Evolutionary conservation across 305 asterid genomes (phyloP).

Genomic region (Solanum hybrid): DNA sequence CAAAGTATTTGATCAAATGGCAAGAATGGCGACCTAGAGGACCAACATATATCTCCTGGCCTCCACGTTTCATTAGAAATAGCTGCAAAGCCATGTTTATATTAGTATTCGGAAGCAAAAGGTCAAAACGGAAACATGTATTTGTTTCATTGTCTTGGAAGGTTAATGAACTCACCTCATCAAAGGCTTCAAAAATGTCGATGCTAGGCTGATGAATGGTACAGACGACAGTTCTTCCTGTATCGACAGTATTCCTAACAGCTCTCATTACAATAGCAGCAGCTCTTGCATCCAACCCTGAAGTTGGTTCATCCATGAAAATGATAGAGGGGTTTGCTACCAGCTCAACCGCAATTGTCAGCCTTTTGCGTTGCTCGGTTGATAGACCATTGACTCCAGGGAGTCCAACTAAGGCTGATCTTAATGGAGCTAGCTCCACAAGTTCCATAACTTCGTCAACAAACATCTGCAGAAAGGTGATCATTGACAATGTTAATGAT

Average conservation of each 20-base stretch:
- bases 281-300: constrained; percentile 59
- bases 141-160: not conserved
- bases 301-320: constrained; percentile 59
- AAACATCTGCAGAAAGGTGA: constrained; percentile 10
- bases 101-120: not conserved
- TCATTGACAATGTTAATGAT: not conserved
- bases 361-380: constrained; percentile 56
- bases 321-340: constrained; percentile 61
- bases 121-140: not conserved
- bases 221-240: constrained; percentile 29
- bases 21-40: constrained; percentile 47
- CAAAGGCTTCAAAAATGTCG: constrained; percentile 32
- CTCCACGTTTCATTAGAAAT: constrained; percentile 63
- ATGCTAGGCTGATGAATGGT: constrained; percentile 34
- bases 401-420: constrained; percentile 42
- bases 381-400: constrained; percentile 60
- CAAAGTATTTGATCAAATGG: constrained; percentile 50
- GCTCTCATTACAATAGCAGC: constrained; percentile 44
- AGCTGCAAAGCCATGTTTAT: constrained; percentile 24
- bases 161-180: constrained; percentile 13
- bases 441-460: constrained; percentile 46
- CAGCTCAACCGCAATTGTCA: constrained; percentile 56
- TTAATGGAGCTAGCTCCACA: constrained; percentile 38
- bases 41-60: constrained; percentile 58
- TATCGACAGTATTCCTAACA: constrained; percentile 26